Evolutionary conservation across 2,329 filamentous ascomycete genomes (phyloP).

Genomic region (Polytolypa hystricis): DNA sequence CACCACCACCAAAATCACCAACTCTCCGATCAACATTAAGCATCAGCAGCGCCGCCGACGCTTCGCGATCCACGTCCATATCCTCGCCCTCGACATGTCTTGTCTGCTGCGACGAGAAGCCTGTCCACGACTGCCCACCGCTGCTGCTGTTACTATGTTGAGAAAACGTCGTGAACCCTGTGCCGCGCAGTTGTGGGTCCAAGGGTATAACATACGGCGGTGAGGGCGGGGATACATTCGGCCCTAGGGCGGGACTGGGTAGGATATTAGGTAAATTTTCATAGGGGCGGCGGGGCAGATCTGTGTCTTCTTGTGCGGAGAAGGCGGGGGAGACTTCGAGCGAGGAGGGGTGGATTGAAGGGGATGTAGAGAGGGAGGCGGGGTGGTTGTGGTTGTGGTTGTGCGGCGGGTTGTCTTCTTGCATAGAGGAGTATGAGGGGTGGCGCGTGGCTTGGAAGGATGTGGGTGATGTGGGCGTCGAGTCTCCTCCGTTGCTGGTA

Average conservation of each 20-base stretch:
- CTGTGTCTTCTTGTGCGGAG: constrained; percentile 1
- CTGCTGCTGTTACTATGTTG: not conserved
- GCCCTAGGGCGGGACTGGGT: constrained; percentile 14
- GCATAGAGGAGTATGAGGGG: constrained; percentile 3
- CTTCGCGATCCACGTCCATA: constrained; percentile 60
- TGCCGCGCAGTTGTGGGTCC: not conserved
- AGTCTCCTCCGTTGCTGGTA: constrained; percentile 10
- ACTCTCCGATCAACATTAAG: constrained; percentile 64
- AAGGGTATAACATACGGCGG: constrained; percentile 8
- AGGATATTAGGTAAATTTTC: not conserved
- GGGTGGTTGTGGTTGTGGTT: too few relatives aligned
- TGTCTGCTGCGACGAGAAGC: not conserved
- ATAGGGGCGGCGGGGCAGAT: not conserved
- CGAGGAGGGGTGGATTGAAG: constrained; percentile 12
- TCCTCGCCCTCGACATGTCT: constrained; percentile 31
- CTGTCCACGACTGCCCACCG: not conserved
- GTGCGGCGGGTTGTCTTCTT: constrained; percentile 4
- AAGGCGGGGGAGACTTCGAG: not conserved
- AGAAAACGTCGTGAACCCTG: not conserved
- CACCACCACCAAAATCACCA: constrained; percentile 10
- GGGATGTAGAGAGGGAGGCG: constrained; percentile 12
- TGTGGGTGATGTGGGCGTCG: constrained; percentile 21
- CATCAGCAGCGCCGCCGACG: constrained; percentile 79
- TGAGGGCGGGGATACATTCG: constrained; percentile 14
- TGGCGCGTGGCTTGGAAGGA: constrained; percentile 16